These are phyloP conservation scores for Beauveria brongniartii DNA, from an alignment of 2,329 filamentous ascomycete species.

Conservation along the genomic window DNA sequence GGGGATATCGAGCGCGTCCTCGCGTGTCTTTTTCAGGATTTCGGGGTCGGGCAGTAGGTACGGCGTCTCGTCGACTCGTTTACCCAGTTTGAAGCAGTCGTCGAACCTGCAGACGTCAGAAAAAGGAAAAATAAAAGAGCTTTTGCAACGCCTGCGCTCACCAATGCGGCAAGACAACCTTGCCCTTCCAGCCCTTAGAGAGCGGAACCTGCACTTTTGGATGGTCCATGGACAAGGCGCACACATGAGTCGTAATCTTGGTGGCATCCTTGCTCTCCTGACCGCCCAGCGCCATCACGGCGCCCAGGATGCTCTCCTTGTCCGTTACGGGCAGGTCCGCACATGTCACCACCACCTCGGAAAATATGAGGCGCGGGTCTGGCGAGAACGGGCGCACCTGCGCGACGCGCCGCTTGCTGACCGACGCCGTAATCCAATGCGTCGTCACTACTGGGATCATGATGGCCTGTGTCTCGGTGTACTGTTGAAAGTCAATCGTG, in stretches of 20 bases:
- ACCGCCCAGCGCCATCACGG: conserved; percentile 82
- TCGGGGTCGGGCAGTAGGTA: conserved; percentile 83
- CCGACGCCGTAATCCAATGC: conserved; percentile 67
- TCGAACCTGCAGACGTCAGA: conserved; percentile 61
- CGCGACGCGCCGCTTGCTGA: conserved; percentile 61
- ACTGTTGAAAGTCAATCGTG: conserved; percentile 88
- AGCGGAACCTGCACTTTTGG: conserved; percentile 58
- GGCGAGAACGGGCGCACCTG: conserved; percentile 82
- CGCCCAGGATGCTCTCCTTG: conserved; percentile 85
- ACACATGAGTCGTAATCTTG: conserved; percentile 77
- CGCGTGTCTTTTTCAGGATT: conserved; percentile 54
- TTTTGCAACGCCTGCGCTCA: conserved; percentile 29
- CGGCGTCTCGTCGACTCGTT: conserved; percentile 79
- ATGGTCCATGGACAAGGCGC: conserved; percentile 69
- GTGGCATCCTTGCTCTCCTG: conserved; percentile 65
- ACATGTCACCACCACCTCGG: conserved; percentile 72
- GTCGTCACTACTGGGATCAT: conserved; percentile 81
- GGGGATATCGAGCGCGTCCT: conserved; percentile 49
- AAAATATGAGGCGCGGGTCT: conserved; percentile 85
- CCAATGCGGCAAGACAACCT: conserved; percentile 92
- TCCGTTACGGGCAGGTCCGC: conserved; percentile 79
- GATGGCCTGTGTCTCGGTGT: conserved; percentile 61
- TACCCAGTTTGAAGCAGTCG: conserved; percentile 87
- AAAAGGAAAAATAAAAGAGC: not conserved
- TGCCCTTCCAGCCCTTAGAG: conserved; percentile 60